Base-by-base conservation (phyloP, 345 rosid species). In the Lepidium aucheri region DNA sequence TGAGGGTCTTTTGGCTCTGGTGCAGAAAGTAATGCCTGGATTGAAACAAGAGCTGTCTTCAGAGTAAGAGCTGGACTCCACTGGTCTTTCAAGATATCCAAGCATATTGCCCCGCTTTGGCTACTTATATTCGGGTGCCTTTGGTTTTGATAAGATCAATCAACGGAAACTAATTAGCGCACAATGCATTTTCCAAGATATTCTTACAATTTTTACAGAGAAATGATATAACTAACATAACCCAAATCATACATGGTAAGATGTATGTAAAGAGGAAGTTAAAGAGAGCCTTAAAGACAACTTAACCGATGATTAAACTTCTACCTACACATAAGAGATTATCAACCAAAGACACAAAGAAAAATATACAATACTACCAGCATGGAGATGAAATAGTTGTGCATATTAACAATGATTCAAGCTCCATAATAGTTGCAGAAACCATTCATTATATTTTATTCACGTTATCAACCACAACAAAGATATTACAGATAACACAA, bases 101-200 rank as follows among this genome's bases (percentile, higher is more conserved):
- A 81, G 81, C 99, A 95, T 59, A 91, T 95, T 20, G 97, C 99
- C 16, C 97, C 99, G 60, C 96, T 95, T 74, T 95, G 99, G 65
- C 99, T 91, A 87, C 99, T 95, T 13, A 91, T 89, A 71, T 95
- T 95, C 8, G 99, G 99, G 64, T 95, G 99, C 99, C 99, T 95
- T 67, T 42, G 10, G 43, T 18, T 54, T 53, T 43, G 44, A 60
- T 15, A 60, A 59, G 33, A 65, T 34, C 1, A 58, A 42, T 42
- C 47, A 43, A 66, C 35, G 1, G 2, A 38, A 67, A 53, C 20
- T 3, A 2, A 34, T 67, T 26, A 65, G 61, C 67, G 3, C 41
- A 59, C 32, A 34, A 13, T 11, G 17, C 39, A 59, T 6, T 4
- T 38, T 5, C 35, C 28, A 9, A 63, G 0, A 49, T 39, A 36